A percentile compares a stretch with the other conserved stretches of the same genome.
These are phyloP conservation scores for Marasmius fiardii DNA, from an alignment of 1,284 basidiomycete species.

Conservation along the genomic window DNA sequence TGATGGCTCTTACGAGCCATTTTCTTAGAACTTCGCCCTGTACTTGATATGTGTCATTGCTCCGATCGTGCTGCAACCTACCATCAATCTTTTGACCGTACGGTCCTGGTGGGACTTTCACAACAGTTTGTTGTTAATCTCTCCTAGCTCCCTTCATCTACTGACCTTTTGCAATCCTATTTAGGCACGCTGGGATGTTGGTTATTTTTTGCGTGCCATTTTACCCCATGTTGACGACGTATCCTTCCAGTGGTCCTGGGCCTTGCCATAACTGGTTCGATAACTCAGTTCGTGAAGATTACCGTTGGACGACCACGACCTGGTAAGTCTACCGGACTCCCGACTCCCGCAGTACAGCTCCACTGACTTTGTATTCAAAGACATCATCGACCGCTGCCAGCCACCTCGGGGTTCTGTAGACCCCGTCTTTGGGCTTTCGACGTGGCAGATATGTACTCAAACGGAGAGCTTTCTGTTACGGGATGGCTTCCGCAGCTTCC, in stretches of 20 bases:
- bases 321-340: constrained; percentile 35
- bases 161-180: not conserved
- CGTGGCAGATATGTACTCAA: constrained; percentile 78
- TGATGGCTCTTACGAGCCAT: not conserved
- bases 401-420: constrained; percentile 66
- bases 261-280: constrained; percentile 70
- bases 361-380: constrained; percentile 29
- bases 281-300: constrained; percentile 86
- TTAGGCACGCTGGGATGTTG: constrained; percentile 64
- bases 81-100: constrained; percentile 68
- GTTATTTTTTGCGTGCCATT: constrained; percentile 25
- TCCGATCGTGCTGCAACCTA: constrained; percentile 65
- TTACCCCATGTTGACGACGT: not conserved
- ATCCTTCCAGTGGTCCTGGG: constrained; percentile 62
- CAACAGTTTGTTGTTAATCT: constrained; percentile 41
- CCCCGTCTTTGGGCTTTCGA: constrained; percentile 73
- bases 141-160: constrained; percentile 4
- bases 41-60: constrained; percentile 68
- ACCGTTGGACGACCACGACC: constrained; percentile 90
- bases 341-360: not conserved
- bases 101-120: constrained; percentile 90
- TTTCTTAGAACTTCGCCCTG: constrained; percentile 47
- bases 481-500: constrained; percentile 94
- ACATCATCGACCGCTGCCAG: constrained; percentile 82
- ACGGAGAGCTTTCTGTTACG: constrained; percentile 46